Evolutionary conservation across 1,139 yeast species (phyloP), one percentile per base, ranked within the genome.

Genomic region (Zygoascus sp.): DNA sequence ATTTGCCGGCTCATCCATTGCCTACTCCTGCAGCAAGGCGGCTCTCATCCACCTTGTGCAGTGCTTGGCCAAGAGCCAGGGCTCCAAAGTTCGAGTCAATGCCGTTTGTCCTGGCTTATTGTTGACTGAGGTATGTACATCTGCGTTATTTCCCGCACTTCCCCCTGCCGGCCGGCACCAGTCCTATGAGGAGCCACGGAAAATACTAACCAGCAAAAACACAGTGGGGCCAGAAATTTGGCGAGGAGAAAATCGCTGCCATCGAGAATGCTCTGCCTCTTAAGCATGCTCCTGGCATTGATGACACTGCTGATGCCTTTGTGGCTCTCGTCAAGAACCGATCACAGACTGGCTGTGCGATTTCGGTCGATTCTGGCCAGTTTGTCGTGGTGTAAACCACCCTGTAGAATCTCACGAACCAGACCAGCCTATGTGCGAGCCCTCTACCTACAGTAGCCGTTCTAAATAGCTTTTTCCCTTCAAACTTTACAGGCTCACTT

Each of bases 51-150:
- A 69, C 37, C 53, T 70, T 50, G 67, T 65, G 36, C 57, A 64
- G 46, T 60, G 69, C 51, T 58, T 69, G 41, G 70, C 71, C 8
- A 64, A 62, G 53, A 54, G 65, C 22, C 70, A 66, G 46, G 73
- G 72, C 1, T 68, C 73, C 3, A 61, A 65, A 45, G 55, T 64
- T 32, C 55, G 73, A 25, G 60, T 67, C 44, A 71, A 70, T 53
- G 69, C 69, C 6, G 64, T 70, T 22, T 66, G 71, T 45, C 74
- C 74, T 0, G 74, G 74, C 1, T 57, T 70, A 36, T 57, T 70
- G 42, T 54, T 65, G 45, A 70, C 74, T 4, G 74, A 70, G 46
- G 48, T 48, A 32, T 6, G 43, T 40, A 23, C 20, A n/a, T n/a
- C n/a, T n/a, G n/a, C n/a, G n/a, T n/a, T n/a, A n/a, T n/a, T n/a